Percentiles rank a stretch among this genome's conserved stretches.
Evolutionary conservation across 208 protist genomes (phyloP).

Genomic region (Wallacemonas sp.): DNA sequence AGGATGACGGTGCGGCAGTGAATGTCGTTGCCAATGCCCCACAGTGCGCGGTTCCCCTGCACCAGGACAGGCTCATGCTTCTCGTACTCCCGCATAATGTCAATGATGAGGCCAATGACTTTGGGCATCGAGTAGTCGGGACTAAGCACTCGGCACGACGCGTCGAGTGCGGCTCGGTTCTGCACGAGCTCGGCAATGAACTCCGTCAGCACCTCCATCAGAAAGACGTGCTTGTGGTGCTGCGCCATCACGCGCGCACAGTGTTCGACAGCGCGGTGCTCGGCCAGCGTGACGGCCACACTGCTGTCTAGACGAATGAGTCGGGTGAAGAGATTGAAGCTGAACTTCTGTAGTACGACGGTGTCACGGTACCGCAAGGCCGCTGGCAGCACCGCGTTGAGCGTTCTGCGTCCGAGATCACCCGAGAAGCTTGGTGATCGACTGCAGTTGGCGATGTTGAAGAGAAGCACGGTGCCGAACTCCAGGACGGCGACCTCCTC

Average conservation of each 20-base stretch:
- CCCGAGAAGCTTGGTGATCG: slow-evolving; percentile 39
- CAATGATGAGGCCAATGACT: slow-evolving; percentile 71
- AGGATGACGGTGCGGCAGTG: slow-evolving; percentile 67
- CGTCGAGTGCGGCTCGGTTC: slow-evolving; percentile 47
- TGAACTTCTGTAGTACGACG: slow-evolving; percentile 84
- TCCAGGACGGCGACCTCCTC: slow-evolving; percentile 63
- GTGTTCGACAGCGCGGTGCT: slow-evolving; percentile 60
- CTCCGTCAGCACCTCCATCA: slow-evolving; percentile 80
- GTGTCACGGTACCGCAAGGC: slow-evolving; percentile 53
- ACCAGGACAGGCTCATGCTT: slow-evolving; percentile 70
- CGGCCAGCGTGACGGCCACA: slow-evolving; percentile 54
- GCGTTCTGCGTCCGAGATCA: slow-evolving; percentile 33
- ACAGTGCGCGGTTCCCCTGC: slow-evolving; percentile 73
- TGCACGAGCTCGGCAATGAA: slow-evolving; percentile 72
- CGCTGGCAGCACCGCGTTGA: slow-evolving; percentile 52
- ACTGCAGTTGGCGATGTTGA: slow-evolving; percentile 66
- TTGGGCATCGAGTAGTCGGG: slow-evolving; percentile 30
- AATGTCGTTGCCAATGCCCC: slow-evolving; percentile 82
- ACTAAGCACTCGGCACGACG: slow-evolving; percentile 13
- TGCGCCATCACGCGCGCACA: slow-evolving; percentile 51
- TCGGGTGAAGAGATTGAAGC: slow-evolving; percentile 69
- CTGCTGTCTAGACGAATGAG: slow-evolving; percentile 40
- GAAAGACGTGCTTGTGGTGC: slow-evolving; percentile 67
- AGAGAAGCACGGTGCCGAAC: slow-evolving; percentile 69
- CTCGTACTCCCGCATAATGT: slow-evolving; percentile 77